Evolutionary conservation across 2,329 filamentous ascomycete genomes (phyloP), one percentile per base, ranked within the genome.

Genomic region (Monilinia fructicola): DNA sequence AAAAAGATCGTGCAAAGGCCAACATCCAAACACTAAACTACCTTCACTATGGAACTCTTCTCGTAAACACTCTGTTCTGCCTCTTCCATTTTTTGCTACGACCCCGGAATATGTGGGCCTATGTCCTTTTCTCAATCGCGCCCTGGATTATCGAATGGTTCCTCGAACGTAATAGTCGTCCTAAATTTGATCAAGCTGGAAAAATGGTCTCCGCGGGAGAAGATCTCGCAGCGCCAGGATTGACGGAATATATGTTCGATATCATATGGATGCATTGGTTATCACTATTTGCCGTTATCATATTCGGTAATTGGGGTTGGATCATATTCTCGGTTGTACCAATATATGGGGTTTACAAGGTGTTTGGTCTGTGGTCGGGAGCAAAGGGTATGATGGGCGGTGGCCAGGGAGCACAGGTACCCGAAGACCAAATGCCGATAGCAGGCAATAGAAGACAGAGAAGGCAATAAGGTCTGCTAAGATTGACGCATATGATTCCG

Each of bases 211-310:
- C 84, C 42, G 82, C 91, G 0, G 94, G 95, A 54, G 93, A 98
- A 77, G 95, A 99, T 77, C 85, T 99, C 62, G 87, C 90, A 64
- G 91, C 92, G 12, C 85, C 89, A 44, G 95, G 95, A 5, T 80
- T 99, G 81, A 98, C 94, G 14, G 95, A 97, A 80, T 98, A 96
- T 82, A 92, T 98, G 90, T 99, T 96, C 85, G 95, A 99, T 79
- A 86, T 97, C 60, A 82, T 97, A 64, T 98, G 97, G 86, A 92
- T 96, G 81, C 97, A 93, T 0, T 97, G 93, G 89, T 88, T 86
- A 14, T 90, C 88, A 64, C 81, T 92, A 52, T 79, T 89, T 11
- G 78, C 90, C n/a, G 93, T 89, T 18, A 84, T 90, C 21, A 70
- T 96, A 38, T 85, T 94, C 58, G 95, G 95, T 4, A 93, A 97